These are phyloP conservation scores for Simplicillium sp. DNA, from an alignment of 2,329 filamentous ascomycete species.

Conservation along the genomic window DNA sequence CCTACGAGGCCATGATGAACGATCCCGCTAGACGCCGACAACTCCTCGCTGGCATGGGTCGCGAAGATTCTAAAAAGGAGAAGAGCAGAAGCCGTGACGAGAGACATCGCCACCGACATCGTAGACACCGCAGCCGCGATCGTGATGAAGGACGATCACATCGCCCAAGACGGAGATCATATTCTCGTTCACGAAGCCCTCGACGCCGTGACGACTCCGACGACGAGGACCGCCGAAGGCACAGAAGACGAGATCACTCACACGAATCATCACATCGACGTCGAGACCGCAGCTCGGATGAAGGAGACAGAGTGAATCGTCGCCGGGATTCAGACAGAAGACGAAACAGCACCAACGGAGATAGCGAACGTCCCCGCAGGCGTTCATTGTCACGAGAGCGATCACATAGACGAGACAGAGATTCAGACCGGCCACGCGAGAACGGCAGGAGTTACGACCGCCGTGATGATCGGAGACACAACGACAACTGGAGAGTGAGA, in stretches of 20 bases:
- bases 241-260: conserved; percentile 15
- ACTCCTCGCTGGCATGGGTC: conserved; percentile 55
- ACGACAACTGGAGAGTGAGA: conserved; percentile 8
- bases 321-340: background rate
- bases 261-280: conserved; percentile 12
- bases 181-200: conserved; percentile 35
- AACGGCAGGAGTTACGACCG: conserved; percentile 9
- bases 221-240: conserved; percentile 15
- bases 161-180: conserved; percentile 31
- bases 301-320: background rate
- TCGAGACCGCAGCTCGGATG: conserved; percentile 7
- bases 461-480: conserved; percentile 8
- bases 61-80: conserved; percentile 36
- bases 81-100: conserved; percentile 24
- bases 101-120: conserved; percentile 31
- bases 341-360: background rate
- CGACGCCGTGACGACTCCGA: conserved; percentile 19
- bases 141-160: conserved; percentile 28
- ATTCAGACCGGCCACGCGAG: background rate
- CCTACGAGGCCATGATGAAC: conserved; percentile 72
- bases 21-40: conserved; percentile 60
- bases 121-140: conserved; percentile 32
- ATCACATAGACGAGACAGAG: background rate
- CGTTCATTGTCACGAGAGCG: background rate
- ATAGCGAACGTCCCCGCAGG: background rate